Evolutionary conservation across 805 yeast genomes (phyloP).

Genomic region (Pichia ethanolica): DNA sequence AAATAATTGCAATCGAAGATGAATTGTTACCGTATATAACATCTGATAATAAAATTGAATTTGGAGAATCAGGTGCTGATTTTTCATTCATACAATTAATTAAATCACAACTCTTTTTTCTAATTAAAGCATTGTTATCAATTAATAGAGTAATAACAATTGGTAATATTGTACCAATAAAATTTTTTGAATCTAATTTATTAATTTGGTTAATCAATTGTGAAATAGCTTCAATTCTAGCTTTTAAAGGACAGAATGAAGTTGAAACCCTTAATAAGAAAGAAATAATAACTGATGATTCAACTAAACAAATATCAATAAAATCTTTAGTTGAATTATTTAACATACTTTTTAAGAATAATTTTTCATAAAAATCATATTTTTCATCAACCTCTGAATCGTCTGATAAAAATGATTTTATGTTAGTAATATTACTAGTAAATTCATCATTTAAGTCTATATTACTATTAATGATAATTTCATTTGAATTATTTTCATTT

Average conservation of each 20-base stretch:
- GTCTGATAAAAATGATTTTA: slow-evolving; percentile 31
- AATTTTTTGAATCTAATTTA: slow-evolving; percentile 26
- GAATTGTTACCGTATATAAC: slow-evolving; percentile 48
- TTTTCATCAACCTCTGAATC: slow-evolving; percentile 27
- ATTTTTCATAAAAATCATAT: slow-evolving; percentile 35
- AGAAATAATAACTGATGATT: slow-evolving; percentile 34
- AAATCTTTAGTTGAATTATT: slow-evolving; percentile 13
- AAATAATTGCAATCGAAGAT: slow-evolving; percentile 46
- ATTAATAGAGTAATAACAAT: slow-evolving; percentile 45
- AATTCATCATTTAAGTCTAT: slow-evolving; percentile 17
- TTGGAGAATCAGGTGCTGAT: slow-evolving; percentile 26
- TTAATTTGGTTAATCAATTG: slow-evolving; percentile 32
- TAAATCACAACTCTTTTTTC: slow-evolving; percentile 36
- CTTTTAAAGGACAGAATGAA: slow-evolving; percentile 51
- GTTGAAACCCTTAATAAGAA: slow-evolving; percentile 51
- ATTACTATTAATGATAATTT: slow-evolving; percentile 20
- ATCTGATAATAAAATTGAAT: slow-evolving; percentile 39
- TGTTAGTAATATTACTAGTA: slow-evolving; percentile 17
- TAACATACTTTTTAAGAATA: slow-evolving; percentile 38
- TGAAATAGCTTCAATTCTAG: slow-evolving; percentile 44
- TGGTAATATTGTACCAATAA: slow-evolving; percentile 52
- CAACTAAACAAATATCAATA: slow-evolving; percentile 15
- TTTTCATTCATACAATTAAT: slow-evolving; percentile 29
- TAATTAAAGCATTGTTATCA: slow-evolving; percentile 44
- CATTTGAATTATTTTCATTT: slow-evolving; percentile 19